Evolutionary conservation across 495 filamentous ascomycete genomes (phyloP), one percentile per base, ranked within the genome.

Genomic region (Penicillium atrosanguineum): DNA sequence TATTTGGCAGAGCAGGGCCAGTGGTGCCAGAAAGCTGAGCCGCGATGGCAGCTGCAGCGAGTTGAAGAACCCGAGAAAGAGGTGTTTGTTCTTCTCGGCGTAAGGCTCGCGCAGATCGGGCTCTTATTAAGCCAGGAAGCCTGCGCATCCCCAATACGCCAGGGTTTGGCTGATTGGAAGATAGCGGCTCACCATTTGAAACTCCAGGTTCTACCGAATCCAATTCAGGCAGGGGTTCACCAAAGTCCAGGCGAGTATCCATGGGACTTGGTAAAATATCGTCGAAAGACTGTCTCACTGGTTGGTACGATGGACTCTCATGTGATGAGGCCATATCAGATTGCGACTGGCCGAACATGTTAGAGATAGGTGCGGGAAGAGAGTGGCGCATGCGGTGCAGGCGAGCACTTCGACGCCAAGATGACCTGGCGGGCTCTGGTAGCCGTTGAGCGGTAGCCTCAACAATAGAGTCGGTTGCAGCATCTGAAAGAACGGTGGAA

Each of bases 11-110:
- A 2, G 75, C 73, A 48, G 82, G 79, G 15, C 79, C 78, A 29
- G 74, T 70, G 29, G 68, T 72, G 14, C 82, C 82, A 31, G 83
- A 83, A 48, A 84, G 74, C 48, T 83, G 83, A 37, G 82, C 79
- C 43, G 82, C 82, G 46, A 83, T 83, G 8, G 79, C 79, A 20
- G 80, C 74, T n/a, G 82, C 82, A 26, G 82, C 81, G 42, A 84
- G 71, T 29, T 82, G 82, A 25, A 85, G 67, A 16, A 84, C 75
- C 26, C 79, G 76, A 29, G 82, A 81, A 16, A 83, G 60, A 47
- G 82, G 77, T 7, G 79, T 80, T 45, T 82, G 81, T 47, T 85
- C 81, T 53, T 82, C 77, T 51, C 77, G 78, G 23, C 79, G 74
- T 46, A 79, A 60, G 12, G 72, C 61, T 44, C 82, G 67, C 20